Conservation (phyloP, 2,329 filamentous ascomycete species). For the Colletotrichum sp. region DNA sequence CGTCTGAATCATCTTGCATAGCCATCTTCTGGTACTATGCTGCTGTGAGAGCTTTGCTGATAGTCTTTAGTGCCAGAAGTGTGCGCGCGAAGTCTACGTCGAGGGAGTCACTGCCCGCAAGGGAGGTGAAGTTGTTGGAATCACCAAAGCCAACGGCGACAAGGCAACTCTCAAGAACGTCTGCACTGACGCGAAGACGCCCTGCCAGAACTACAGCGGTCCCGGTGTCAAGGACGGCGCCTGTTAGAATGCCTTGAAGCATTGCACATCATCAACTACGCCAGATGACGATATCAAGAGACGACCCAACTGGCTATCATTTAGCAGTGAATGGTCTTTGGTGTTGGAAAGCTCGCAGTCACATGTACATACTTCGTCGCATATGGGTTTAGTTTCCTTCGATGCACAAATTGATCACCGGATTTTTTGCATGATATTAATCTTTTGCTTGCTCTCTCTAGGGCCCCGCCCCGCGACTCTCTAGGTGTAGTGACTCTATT, state of each 20-base stretch:
- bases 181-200: slow-evolving; percentile 24
- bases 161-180: slow-evolving; percentile 20
- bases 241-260: neutral
- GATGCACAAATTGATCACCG: neutral
- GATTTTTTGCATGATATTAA: neutral
- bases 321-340: neutral
- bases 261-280: neutral
- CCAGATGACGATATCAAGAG: neutral
- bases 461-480: neutral
- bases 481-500: neutral
- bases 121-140: slow-evolving; percentile 18
- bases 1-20: neutral
- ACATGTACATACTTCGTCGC: neutral
- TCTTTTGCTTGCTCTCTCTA: neutral
- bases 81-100: slow-evolving; percentile 13
- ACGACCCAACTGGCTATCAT: neutral
- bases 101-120: slow-evolving; percentile 15
- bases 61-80: neutral
- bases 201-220: slow-evolving; percentile 24
- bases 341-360: neutral
- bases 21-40: neutral
- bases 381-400: neutral
- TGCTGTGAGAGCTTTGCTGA: neutral
- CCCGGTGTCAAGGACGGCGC: slow-evolving; percentile 19
- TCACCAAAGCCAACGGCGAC: slow-evolving; percentile 17